These are phyloP conservation scores for Lithohypha guttulata DNA, from an alignment of 2,329 filamentous ascomycete genomes.

Conservation along the genomic window DNA sequence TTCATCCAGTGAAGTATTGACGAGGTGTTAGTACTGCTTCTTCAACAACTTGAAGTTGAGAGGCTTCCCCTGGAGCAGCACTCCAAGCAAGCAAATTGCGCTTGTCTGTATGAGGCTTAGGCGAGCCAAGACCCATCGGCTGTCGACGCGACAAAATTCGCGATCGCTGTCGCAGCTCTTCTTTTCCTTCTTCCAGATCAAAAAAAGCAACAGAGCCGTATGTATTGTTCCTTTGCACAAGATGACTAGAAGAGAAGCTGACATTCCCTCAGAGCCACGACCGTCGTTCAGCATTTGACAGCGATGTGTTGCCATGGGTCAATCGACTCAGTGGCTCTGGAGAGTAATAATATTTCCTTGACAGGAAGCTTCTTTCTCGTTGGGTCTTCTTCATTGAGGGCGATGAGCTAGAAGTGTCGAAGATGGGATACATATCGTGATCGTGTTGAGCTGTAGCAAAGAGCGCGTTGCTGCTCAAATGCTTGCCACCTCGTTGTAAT, in stretches of 20 bases:
- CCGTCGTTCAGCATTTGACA: conserved; percentile 49
- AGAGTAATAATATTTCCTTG: conserved; percentile 45
- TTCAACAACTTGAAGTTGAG: background rate
- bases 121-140: no score
- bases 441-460: no score
- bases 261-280: conserved; percentile 46
- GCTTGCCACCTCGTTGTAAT: no score
- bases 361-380: conserved; percentile 62
- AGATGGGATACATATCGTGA: conserved; percentile 52
- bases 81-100: no score
- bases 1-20: no score
- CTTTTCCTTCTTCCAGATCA: conserved; percentile 20
- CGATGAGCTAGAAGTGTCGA: conserved; percentile 62
- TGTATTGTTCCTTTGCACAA: background rate
- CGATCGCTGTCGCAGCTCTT: conserved; percentile 10
- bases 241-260: conserved; percentile 41
- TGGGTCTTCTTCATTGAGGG: conserved; percentile 61
- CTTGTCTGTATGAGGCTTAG: no score
- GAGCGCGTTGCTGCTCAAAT: no score
- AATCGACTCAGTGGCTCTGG: conserved; percentile 49
- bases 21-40: no score
- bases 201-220: conserved; percentile 22
- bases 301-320: conserved; percentile 59
- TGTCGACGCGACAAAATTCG: no score
- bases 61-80: background rate